phyloP scores from a whole-genome alignment of 352 stramenopile species.

The Phytophthora colocasiae region DNA sequence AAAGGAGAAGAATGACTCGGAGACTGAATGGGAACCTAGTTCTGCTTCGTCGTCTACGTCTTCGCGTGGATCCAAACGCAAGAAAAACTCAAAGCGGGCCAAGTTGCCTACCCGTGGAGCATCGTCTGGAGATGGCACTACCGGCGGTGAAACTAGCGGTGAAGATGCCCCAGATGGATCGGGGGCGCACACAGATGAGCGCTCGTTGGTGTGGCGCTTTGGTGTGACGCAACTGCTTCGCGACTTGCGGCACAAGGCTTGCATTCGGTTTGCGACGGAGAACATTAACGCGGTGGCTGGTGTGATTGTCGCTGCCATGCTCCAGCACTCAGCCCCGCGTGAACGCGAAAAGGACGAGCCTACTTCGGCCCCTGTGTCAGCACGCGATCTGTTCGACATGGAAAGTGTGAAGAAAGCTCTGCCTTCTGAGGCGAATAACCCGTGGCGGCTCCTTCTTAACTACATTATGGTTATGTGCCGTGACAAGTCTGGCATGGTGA shows the following conservation, averaged over 20 bases:
- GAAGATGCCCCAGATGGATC: slow-evolving; percentile 37
- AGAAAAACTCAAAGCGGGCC: slow-evolving; percentile 76
- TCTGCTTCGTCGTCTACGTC: slow-evolving; percentile 35
- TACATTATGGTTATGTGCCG: slow-evolving; percentile 92
- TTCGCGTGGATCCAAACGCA: slow-evolving; percentile 58
- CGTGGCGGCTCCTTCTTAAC: slow-evolving; percentile 86
- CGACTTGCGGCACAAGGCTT: slow-evolving; percentile 80
- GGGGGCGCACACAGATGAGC: slow-evolving; percentile 56
- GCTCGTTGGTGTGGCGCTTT: slow-evolving; percentile 83
- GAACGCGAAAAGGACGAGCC: slow-evolving; percentile 85
- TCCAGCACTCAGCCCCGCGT: slow-evolving; percentile 79
- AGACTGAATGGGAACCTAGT: slow-evolving; percentile 67
- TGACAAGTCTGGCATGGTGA: slow-evolving; percentile 90
- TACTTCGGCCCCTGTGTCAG: slow-evolving; percentile 79
- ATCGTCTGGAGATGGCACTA: slow-evolving; percentile 22
- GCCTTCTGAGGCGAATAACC: slow-evolving; percentile 79
- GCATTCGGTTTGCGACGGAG: slow-evolving; percentile 82
- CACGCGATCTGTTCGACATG: slow-evolving; percentile 79
- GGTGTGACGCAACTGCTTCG: slow-evolving; percentile 83
- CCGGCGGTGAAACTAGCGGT: slow-evolving; percentile 38
- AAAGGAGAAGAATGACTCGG: slow-evolving; percentile 56
- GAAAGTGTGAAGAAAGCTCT: slow-evolving; percentile 73
- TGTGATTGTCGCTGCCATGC: slow-evolving; percentile 82
- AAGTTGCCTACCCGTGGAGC: slow-evolving; percentile 79
- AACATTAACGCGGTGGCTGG: slow-evolving; percentile 88